Percentiles rank a stretch among this genome's conserved stretches.
phyloP scores from a whole-genome alignment of 257 asterid genomes.

The Petunia axillaris region DNA sequence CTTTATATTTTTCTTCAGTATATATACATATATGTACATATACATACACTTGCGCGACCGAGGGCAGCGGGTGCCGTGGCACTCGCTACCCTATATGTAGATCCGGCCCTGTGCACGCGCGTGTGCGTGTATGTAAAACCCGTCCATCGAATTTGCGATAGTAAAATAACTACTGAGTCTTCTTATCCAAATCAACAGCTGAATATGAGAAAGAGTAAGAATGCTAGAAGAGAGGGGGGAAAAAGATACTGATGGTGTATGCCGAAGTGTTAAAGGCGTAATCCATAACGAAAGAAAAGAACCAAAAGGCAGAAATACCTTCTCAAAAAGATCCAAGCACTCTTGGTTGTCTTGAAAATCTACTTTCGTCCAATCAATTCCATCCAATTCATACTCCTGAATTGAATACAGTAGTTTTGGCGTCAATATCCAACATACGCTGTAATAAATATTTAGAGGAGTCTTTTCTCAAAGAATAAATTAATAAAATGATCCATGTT shows the following conservation, averaged over 20 bases:
- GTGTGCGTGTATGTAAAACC: not conserved
- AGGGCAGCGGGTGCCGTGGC: no score
- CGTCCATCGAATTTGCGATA: conserved; percentile 6
- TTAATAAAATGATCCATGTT: not conserved
- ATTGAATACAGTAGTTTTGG: conserved; percentile 21
- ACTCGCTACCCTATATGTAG: no score
- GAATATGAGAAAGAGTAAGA: conserved; percentile 22
- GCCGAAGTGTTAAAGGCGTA: conserved; percentile 11
- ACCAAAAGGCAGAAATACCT: conserved; percentile 52
- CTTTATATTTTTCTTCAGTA: no score
- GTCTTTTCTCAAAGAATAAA: not conserved
- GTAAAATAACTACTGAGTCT: not conserved
- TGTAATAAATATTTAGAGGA: conserved; percentile 1
- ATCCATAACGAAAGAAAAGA: not conserved
- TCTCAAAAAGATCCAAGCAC: conserved; percentile 87
- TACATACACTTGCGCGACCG: no score
- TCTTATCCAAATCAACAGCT: conserved; percentile 10
- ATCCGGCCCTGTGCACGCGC: no score
- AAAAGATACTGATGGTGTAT: conserved; percentile 7
- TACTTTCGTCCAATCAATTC: conserved; percentile 80
- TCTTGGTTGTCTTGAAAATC: conserved; percentile 87
- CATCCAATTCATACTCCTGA: conserved; percentile 90
- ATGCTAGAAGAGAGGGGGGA: not conserved
- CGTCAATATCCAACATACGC: conserved; percentile 3
- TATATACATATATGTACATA: no score